Base-by-base conservation (phyloP, 2,329 filamentous ascomycete genomes). In the Cadophora malorum region DNA sequence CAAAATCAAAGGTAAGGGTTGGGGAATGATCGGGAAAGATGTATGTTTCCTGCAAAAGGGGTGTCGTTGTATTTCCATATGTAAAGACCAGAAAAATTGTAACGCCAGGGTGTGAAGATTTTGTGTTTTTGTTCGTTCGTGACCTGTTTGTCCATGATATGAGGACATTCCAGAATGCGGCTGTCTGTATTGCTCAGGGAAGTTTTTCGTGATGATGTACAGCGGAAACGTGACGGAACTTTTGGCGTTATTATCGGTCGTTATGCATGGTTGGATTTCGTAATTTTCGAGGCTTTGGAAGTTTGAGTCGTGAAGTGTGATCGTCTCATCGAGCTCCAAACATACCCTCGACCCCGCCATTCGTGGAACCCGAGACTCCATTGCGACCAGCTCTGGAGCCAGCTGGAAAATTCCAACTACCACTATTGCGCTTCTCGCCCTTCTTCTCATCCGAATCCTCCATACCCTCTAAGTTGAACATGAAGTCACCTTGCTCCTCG, bases 391-490 rank as follows among this genome's bases (percentile, higher is more conserved):
- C 64, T 21, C 70, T 71, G 28, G 71, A 71, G 19, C 69, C 67
- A 45, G 68, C 65, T 23, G 70, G 63, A 62, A 73, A 76, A 19
- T 71, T 74, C 75, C 76, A 77, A 33, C 75, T 75, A 23, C 75
- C 74, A 68, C 75, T 76, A 45, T 74, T 77, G 64, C 73, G 66
- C 72, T 77, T 76, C 67, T 76, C 74, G 16, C 72, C 80, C 65
- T 84, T 82, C 78, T 86, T 87, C 63, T 83, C 79, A 47, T 83
- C 80, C 25, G 83, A 79, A 38, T 88, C 86, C 71, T 90, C 88
- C 87, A 90, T 90, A 72, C 82, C 86, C 72, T 90, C 88, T 87
- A 90, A 90, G 74, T 81, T 86, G 76, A 90, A 90, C 16, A 90
- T 85, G 71, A 90, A 89, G 31, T 86, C 84, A 4, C 85, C 82